phyloP scores from a whole-genome alignment of 2,329 filamentous ascomycete species.

The Gnomoniopsis smithogilvyi region DNA sequence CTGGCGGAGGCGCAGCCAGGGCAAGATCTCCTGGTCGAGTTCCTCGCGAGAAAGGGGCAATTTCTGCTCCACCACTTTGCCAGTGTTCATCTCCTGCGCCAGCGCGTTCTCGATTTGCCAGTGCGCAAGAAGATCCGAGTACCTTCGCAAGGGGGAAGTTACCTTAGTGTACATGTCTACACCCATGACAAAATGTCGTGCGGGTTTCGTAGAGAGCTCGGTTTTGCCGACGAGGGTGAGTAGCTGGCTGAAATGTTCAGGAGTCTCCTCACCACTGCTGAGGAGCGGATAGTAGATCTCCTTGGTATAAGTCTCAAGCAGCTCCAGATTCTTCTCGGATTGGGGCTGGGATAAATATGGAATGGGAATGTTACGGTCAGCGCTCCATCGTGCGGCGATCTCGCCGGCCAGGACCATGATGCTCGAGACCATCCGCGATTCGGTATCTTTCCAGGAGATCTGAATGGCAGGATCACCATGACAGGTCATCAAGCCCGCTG shows the following conservation, averaged over 20 bases:
- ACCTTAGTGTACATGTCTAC: constrained; percentile 59
- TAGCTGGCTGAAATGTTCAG: constrained; percentile 29
- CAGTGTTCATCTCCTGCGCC: constrained; percentile 36
- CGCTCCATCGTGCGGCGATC: constrained; percentile 59
- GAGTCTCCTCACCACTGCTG: constrained; percentile 27
- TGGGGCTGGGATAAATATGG: constrained; percentile 54
- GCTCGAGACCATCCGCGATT: constrained; percentile 39
- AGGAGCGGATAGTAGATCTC: constrained; percentile 38
- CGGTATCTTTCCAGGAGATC: constrained; percentile 30
- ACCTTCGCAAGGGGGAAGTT: constrained; percentile 65
- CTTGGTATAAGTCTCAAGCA: constrained; percentile 34
- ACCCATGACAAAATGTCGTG: constrained; percentile 56
- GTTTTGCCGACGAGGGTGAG: constrained; percentile 45
- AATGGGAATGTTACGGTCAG: constrained; percentile 53
- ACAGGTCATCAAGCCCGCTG: constrained; percentile 29
- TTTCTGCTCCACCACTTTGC: constrained; percentile 25
- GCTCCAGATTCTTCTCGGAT: constrained; percentile 33
- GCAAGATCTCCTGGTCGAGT: constrained; percentile 43
- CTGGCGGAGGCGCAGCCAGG: constrained; percentile 51
- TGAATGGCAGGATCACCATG: constrained; percentile 50
- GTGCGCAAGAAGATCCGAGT: constrained; percentile 59
- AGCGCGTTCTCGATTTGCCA: constrained; percentile 65
- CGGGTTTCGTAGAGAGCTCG: constrained; percentile 49
- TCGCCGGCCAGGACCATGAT: constrained; percentile 62
- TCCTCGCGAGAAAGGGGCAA: constrained; percentile 43